Evolutionary conservation across 2,329 filamentous ascomycete genomes (phyloP).

Genomic region (Cytospora schulzeri): DNA sequence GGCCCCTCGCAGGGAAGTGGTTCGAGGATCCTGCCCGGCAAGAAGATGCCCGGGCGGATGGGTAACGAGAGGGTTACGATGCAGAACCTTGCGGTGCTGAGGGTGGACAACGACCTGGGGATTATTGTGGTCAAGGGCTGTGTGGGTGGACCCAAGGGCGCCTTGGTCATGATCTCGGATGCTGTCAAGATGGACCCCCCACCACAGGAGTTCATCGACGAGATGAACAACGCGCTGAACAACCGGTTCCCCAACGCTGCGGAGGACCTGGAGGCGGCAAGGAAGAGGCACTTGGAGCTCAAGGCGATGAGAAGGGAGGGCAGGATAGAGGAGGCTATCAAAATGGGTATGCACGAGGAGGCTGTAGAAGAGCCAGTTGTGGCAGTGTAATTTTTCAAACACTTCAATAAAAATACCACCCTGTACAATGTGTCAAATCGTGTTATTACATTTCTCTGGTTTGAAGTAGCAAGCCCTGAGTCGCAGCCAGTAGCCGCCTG

Average conservation of each 20-base stretch:
- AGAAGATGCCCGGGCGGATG: slow-evolving; percentile 98
- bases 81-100: slow-evolving; percentile 87
- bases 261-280: slow-evolving; percentile 49
- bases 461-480: background rate
- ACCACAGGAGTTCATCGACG: slow-evolving; percentile 51
- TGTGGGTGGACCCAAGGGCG: slow-evolving; percentile 86
- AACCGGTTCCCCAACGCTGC: slow-evolving; percentile 52
- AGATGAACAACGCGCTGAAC: slow-evolving; percentile 45
- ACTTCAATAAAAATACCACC: background rate
- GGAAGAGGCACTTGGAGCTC: slow-evolving; percentile 54
- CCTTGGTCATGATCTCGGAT: slow-evolving; percentile 83
- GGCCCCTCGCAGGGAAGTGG: slow-evolving; percentile 91
- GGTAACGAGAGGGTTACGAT: slow-evolving; percentile 85
- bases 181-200: slow-evolving; percentile 78
- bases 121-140: slow-evolving; percentile 85
- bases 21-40: slow-evolving; percentile 89
- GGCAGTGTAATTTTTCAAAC: background rate
- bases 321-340: slow-evolving; percentile 40
- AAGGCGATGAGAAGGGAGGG: slow-evolving; percentile 52
- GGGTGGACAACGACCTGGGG: slow-evolving; percentile 84
- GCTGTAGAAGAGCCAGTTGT: background rate
- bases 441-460: background rate
- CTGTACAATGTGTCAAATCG: slow-evolving; percentile 2
- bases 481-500: too few relatives aligned
- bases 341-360: slow-evolving; percentile 30